phyloP scores from a whole-genome alignment of 2,329 filamentous ascomycete genomes.

The Mycosphaerella sp. region DNA sequence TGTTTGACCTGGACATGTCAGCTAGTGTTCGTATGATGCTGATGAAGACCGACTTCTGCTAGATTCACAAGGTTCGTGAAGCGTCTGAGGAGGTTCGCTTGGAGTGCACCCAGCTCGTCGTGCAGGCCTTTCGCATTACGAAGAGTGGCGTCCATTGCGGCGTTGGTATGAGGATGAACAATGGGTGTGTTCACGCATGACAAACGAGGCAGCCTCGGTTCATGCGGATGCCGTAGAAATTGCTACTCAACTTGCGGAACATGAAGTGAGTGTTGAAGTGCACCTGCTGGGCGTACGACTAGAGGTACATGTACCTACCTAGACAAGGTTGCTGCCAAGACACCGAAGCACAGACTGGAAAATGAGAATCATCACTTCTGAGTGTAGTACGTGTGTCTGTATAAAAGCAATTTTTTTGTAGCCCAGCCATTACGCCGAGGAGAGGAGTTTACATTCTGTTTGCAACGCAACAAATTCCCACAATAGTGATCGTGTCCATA shows the following conservation, averaged over 20 bases:
- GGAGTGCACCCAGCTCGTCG: constrained; percentile 39
- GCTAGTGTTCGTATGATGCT: neutral
- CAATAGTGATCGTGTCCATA: neutral
- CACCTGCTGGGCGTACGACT: too few species aligned
- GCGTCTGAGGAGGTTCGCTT: constrained; percentile 42
- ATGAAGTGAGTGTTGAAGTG: too few species aligned
- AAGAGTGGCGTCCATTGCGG: constrained; percentile 38
- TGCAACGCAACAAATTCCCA: constrained; percentile 1
- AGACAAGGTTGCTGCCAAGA: too few species aligned
- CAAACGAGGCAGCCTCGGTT: too few species aligned
- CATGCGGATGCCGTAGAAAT: too few species aligned
- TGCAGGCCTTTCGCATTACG: constrained; percentile 39
- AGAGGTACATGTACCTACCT: too few species aligned
- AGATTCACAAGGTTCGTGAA: constrained; percentile 53
- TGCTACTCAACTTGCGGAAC: too few species aligned
- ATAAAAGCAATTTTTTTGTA: constrained; percentile 9
- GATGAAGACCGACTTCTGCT: constrained; percentile 40
- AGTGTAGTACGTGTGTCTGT: neutral
- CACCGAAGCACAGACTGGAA: neutral
- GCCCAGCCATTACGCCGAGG: constrained; percentile 5
- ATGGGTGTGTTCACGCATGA: too few species aligned
- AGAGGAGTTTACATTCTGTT: constrained; percentile 15
- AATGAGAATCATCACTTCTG: neutral
- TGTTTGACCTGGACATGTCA: constrained; percentile 40
- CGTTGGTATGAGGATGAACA: too few species aligned